Percentiles rank a stretch among this genome's conserved stretches.
phyloP scores from a whole-genome alignment of 805 yeast genomes.

The Candida wancherniae region DNA sequence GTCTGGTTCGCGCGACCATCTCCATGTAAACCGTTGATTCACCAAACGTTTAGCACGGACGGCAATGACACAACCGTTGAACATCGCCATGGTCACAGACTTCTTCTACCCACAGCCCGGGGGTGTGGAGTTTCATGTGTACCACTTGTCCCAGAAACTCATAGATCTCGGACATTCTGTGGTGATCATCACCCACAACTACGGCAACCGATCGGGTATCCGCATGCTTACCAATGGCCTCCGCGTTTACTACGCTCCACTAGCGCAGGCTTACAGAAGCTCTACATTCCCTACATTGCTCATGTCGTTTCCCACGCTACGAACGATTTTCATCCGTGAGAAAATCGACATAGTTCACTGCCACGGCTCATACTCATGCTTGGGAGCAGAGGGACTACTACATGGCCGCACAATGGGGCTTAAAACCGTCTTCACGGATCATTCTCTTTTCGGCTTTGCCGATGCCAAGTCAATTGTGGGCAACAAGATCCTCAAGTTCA shows the following conservation, averaged over 20 bases:
- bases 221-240: constrained; percentile 83
- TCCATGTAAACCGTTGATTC: too few relatives aligned
- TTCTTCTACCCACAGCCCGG: constrained; percentile 98
- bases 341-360: constrained; percentile 87
- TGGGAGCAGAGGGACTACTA: constrained; percentile 87
- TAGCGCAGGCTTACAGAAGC: constrained; percentile 72
- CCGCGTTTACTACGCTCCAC: constrained; percentile 89
- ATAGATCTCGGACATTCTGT: constrained; percentile 82
- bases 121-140: constrained; percentile 93
- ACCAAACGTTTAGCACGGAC: too few relatives aligned
- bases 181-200: constrained; percentile 81
- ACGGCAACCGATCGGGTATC: constrained; percentile 77
- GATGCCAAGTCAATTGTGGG: constrained; percentile 79
- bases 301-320: constrained; percentile 75
- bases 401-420: constrained; percentile 93
- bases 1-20: background rate
- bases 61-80: constrained; percentile 14
- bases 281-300: constrained; percentile 87
- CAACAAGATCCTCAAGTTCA: constrained; percentile 79
- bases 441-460: constrained; percentile 90
- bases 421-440: constrained; percentile 90
- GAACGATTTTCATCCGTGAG: constrained; percentile 85
- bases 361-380: constrained; percentile 82
- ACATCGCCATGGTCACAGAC: constrained; percentile 79
- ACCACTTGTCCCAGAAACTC: constrained; percentile 81